These are phyloP conservation scores for Collybia sordida DNA, from an alignment of 768 basidiomycete species.

Conservation along the genomic window DNA sequence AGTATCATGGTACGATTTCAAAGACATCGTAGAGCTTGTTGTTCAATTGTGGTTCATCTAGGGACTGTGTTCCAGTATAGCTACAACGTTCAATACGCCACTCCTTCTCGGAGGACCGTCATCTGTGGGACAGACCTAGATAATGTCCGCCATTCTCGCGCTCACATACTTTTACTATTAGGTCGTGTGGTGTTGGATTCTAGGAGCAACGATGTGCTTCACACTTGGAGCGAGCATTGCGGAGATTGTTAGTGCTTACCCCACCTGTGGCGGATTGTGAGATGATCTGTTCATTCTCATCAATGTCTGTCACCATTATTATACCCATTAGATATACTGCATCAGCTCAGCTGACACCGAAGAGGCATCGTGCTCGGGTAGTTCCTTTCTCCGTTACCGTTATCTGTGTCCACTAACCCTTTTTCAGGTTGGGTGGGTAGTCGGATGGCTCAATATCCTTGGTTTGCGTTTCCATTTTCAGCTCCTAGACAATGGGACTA, in stretches of 20 bases:
- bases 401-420: background rate
- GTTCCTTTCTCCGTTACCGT: constrained; percentile 7
- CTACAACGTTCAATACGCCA: constrained; percentile 79
- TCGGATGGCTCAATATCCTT: constrained; percentile 83
- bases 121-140: constrained; percentile 41
- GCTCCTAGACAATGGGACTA: background rate
- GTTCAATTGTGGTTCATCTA: constrained; percentile 11
- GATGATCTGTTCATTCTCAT: constrained; percentile 20
- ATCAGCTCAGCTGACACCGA: constrained; percentile 71
- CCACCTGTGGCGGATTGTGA: constrained; percentile 71
- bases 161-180: constrained; percentile 16
- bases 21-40: background rate
- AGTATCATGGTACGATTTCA: constrained; percentile 60
- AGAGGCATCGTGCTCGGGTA: constrained; percentile 62
- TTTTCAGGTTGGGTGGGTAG: constrained; percentile 67
- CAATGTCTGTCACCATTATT: background rate
- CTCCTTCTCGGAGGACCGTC: constrained; percentile 68
- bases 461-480: constrained; percentile 34
- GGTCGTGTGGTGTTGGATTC: constrained; percentile 75
- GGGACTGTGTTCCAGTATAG: constrained; percentile 75
- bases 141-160: background rate
- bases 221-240: constrained; percentile 73
- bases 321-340: constrained; percentile 63
- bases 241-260: constrained; percentile 75
- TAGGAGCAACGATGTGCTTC: constrained; percentile 72